These are phyloP conservation scores for Cetraspora pellucida DNA, from an alignment of 192 early-diverging fungal genomes.

Conservation along the genomic window DNA sequence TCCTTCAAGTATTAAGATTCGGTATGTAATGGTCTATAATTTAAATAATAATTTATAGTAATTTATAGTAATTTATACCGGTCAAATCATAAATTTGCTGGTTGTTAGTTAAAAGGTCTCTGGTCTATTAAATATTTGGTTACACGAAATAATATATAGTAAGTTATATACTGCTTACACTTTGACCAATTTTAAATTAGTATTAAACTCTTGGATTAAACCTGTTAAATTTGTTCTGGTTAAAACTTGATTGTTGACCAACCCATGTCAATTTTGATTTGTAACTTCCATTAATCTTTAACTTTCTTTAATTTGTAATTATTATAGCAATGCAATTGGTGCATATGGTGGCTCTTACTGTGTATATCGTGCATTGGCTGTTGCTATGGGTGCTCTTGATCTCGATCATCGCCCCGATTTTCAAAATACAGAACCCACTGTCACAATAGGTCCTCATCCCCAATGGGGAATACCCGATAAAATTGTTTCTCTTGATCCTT, in stretches of 20 bases:
- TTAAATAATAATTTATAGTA: neutral
- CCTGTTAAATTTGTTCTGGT: too few species aligned
- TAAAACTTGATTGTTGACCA: too few species aligned
- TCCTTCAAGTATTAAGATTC: constrained; percentile 70
- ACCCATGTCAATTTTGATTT: too few species aligned
- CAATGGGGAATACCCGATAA: constrained; percentile 83
- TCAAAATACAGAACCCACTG: constrained; percentile 82
- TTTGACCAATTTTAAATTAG: too few species aligned
- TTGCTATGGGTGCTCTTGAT: constrained; percentile 83
- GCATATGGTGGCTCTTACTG: constrained; percentile 92
- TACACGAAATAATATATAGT: too few species aligned
- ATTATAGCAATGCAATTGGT: constrained; percentile 85
- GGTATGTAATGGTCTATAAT: constrained; percentile 45
- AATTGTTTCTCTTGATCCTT: constrained; percentile 94
- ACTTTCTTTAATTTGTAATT: neutral
- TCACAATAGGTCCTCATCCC: constrained; percentile 75
- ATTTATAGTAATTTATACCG: neutral
- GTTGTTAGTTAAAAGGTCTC: too few species aligned
- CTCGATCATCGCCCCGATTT: constrained; percentile 87
- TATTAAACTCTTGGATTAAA: too few species aligned
- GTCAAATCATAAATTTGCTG: too few species aligned
- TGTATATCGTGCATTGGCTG: constrained; percentile 87
- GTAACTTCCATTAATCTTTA: neutral
- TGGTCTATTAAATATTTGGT: too few species aligned
- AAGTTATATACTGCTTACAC: too few species aligned